Base-by-base conservation (phyloP, 495 filamentous ascomycete species). In the Rusavskia elegans region DNA sequence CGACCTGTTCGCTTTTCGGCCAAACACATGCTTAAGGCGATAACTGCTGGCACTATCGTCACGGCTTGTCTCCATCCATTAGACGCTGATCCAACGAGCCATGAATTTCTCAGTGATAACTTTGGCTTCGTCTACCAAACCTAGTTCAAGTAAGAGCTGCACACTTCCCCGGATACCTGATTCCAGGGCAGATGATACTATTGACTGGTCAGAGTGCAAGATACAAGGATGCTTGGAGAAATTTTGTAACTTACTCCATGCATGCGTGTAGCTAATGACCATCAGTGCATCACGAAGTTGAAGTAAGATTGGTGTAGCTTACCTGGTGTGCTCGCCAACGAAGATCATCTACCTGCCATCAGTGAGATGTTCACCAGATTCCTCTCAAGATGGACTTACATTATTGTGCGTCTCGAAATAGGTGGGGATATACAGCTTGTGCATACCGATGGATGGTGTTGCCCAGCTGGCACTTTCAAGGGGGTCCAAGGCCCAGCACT, bases 111-210 rank as follows among this genome's bases (percentile, higher is more conserved):
- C 65, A 1, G 79, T 76, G 37, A 79, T 63, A 37, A 64, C 63
- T 66, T 84, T 85, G 10, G 81, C 81, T 64, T 85, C 81, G 63
- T 84, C 81, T 2, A 85, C 79, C 36, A 85, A 59, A 0, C 82
- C 82, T 51, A 84, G 69, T 56, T 84, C 79, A 1, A 85, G 69
- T 53, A 84, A 61, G 50, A 84, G 54, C 59, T 85, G 82, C 16
- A 79, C 75, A 7, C 75, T 76, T 0, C 81, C 82, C 0, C 82
- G 66, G 20, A 84, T 78, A 0, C 78, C 82, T 19, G 75, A 79
- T 60, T 85, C 81, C 27, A 85, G 62, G 6, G 81, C 81, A 3
- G 74, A 75, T 23, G 80, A 78, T 45, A 85, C 48, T 50, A 14
- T 1, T 25, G 10, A 17, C 1, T 8, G 14, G n/a, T 42, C 14